Evolutionary conservation across 2,329 filamentous ascomycete species (phyloP).

Genomic region (Pyricularia sp.): DNA sequence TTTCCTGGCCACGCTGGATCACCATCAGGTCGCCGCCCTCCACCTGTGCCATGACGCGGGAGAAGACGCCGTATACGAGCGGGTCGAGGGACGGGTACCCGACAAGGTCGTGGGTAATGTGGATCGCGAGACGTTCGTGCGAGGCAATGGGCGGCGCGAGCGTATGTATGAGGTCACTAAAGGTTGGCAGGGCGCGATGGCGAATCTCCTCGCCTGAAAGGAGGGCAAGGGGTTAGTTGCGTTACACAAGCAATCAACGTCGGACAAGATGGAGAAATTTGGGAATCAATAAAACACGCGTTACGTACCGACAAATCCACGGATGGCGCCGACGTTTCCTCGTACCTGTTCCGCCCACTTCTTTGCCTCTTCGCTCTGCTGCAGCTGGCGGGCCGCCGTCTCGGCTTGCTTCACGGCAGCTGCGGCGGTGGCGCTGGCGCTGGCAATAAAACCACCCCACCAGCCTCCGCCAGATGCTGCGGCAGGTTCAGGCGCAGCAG

Average conservation of each 20-base stretch:
- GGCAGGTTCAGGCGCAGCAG: slow-evolving; percentile 28
- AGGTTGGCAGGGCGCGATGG: slow-evolving; percentile 80
- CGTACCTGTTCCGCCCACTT: slow-evolving; percentile 91
- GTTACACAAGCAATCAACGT: background rate
- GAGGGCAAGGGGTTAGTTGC: slow-evolving; percentile 7
- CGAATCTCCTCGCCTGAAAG: slow-evolving; percentile 68
- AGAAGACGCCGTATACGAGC: slow-evolving; percentile 82
- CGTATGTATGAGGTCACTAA: slow-evolving; percentile 88
- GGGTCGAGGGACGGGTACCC: slow-evolving; percentile 92
- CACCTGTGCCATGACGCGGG: slow-evolving; percentile 95
- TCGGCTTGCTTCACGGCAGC: slow-evolving; percentile 89
- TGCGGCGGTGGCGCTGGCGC: slow-evolving; percentile 53
- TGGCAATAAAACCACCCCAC: slow-evolving; percentile 75
- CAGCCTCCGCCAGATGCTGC: slow-evolving; percentile 52
- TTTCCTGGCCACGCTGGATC: slow-evolving; percentile 80
- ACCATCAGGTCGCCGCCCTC: slow-evolving; percentile 93
- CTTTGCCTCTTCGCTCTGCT: slow-evolving; percentile 91
- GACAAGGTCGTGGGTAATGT: slow-evolving; percentile 90
- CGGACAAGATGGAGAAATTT: background rate
- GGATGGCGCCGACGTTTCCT: slow-evolving; percentile 42
- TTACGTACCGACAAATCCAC: slow-evolving; percentile 3
- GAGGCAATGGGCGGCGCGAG: slow-evolving; percentile 92
- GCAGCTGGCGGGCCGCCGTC: slow-evolving; percentile 84
- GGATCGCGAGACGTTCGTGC: slow-evolving; percentile 91
- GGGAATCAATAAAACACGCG: background rate